Conservation (phyloP, 345 rosid genomes). For the Arabis alpina region DNA sequence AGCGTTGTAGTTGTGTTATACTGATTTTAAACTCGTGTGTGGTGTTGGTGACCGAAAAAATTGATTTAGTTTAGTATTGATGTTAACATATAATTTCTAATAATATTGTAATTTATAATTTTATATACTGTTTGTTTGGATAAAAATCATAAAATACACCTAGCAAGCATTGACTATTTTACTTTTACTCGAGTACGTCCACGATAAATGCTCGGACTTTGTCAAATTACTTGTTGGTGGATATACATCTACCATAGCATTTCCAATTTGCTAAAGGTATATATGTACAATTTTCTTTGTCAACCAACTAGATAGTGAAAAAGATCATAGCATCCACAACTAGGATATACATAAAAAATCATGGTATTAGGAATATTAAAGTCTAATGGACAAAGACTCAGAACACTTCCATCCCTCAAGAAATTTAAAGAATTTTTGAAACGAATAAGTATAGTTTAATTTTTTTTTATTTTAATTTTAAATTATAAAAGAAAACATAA, state of each 20-base stretch:
- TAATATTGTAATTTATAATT: too few relatives aligned
- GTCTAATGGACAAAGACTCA: neutral
- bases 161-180: conserved; percentile 10
- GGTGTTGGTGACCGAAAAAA: too few relatives aligned
- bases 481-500: too few relatives aligned
- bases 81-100: too few relatives aligned
- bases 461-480: too few relatives aligned
- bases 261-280: neutral
- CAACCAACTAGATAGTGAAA: neutral
- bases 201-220: neutral
- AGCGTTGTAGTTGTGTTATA: too few relatives aligned
- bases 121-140: neutral
- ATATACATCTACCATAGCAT: neutral
- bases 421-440: too few relatives aligned
- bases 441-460: too few relatives aligned
- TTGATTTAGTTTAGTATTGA: too few relatives aligned
- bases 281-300: neutral
- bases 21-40: too few relatives aligned
- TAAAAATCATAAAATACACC: neutral
- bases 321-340: neutral
- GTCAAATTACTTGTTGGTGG: neutral
- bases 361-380: neutral
- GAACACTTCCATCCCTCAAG: too few relatives aligned
- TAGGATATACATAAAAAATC: neutral
- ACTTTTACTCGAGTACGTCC: neutral